These are phyloP conservation scores for Diaporthe batatas DNA, from an alignment of 2,329 filamentous ascomycete genomes.

Conservation along the genomic window DNA sequence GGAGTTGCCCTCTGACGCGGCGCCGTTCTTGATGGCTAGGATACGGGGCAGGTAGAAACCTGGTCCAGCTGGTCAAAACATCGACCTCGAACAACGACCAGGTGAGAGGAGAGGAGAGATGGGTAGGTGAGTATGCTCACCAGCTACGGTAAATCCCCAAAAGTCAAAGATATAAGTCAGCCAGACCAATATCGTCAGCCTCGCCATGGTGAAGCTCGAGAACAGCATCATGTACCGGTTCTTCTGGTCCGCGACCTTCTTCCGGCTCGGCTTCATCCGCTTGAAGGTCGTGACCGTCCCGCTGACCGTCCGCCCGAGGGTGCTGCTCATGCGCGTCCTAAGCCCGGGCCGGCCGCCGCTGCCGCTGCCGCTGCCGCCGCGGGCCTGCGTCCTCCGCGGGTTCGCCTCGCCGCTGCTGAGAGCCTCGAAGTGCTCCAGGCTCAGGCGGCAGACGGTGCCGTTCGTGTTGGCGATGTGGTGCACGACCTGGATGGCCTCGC, in stretches of 20 bases:
- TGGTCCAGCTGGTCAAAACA: conserved; percentile 30
- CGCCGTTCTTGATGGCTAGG: conserved; percentile 64
- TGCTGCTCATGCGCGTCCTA: conserved; percentile 23
- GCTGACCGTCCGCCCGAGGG: conserved; percentile 35
- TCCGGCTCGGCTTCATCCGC: conserved; percentile 36
- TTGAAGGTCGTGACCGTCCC: conserved; percentile 34
- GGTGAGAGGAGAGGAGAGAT: not conserved
- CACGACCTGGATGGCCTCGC: conserved; percentile 57
- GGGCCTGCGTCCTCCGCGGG: not conserved
- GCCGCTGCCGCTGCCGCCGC: not conserved
- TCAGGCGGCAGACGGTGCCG: conserved; percentile 46
- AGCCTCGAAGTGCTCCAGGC: conserved; percentile 44
- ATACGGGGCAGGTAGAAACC: conserved; percentile 62
- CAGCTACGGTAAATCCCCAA: conserved; percentile 55
- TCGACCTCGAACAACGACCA: rapidly evolving
- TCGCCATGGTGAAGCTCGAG: conserved; percentile 50
- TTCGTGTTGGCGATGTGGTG: conserved; percentile 54
- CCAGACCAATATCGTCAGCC: conserved; percentile 53
- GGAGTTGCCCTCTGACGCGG: conserved; percentile 52
- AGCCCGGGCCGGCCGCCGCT: conserved; percentile 8
- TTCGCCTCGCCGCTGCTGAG: conserved; percentile 40
- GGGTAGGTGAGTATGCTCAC: conserved; percentile 43
- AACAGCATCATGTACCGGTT: conserved; percentile 53
- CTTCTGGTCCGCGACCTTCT: conserved; percentile 42
- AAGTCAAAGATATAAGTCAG: conserved; percentile 56